Percentiles rank a stretch among this genome's conserved stretches.
These are phyloP conservation scores for Seminavis robusta DNA, from an alignment of 108 stramenopile species.

Conservation along the genomic window DNA sequence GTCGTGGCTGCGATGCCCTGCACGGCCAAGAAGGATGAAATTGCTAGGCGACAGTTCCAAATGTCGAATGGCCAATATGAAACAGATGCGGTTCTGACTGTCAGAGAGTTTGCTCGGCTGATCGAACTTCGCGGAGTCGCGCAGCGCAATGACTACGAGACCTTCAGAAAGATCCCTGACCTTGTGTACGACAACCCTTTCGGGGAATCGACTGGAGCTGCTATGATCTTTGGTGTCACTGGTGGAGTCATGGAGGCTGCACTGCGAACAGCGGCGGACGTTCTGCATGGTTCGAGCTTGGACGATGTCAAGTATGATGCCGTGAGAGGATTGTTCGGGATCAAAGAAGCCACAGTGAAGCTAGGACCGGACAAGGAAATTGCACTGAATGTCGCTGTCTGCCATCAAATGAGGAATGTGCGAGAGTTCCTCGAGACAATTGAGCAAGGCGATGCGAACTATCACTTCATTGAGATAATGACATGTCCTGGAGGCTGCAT, in stretches of 20 bases:
- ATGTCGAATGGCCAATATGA: conserved; percentile 18
- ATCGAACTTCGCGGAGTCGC: conserved; percentile 12
- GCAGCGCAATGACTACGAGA: conserved; percentile 5
- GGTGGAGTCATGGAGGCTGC: conserved; percentile 67
- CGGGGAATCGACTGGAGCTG: conserved; percentile 52
- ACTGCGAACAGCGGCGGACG: conserved; percentile 43
- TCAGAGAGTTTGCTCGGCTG: conserved; percentile 36
- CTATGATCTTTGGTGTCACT: conserved; percentile 42
- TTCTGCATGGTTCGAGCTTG: conserved; percentile 19
- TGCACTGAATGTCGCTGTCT: conserved; percentile 27
- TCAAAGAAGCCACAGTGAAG: conserved; percentile 37
- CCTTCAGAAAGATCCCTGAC: conserved; percentile 8
- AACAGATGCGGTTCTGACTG: conserved; percentile 46
- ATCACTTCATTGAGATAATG: conserved; percentile 51
- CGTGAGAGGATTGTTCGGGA: conserved; percentile 27
- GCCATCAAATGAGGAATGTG: conserved; percentile 35
- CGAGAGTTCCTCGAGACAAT: conserved; percentile 27
- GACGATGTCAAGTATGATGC: conserved; percentile 19
- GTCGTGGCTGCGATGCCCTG: conserved; percentile 48
- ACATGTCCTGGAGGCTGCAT: conserved; percentile 52
- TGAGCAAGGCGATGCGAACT: conserved; percentile 30
- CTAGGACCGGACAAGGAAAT: conserved; percentile 10
- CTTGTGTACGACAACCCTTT: conserved; percentile 45
- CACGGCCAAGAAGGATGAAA: conserved; percentile 52
- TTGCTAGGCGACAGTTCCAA: conserved; percentile 23